Conservation (phyloP, 106 monocot genomes). For the Ottelia alismoides region DNA sequence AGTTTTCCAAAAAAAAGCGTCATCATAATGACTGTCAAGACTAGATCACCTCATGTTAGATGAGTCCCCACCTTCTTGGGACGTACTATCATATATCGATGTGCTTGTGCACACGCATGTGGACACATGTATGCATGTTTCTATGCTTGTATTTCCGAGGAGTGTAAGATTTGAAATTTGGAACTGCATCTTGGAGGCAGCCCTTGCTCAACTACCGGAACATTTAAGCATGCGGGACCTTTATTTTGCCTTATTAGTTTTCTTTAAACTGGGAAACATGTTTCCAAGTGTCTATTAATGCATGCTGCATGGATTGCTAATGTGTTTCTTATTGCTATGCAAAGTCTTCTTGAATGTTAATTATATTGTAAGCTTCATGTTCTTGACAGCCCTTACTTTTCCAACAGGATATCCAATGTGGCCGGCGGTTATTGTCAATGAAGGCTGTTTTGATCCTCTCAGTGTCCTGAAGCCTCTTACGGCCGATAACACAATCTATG, state of each 20-base stretch:
- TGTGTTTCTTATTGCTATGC: background rate
- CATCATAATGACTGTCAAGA: too few relatives aligned
- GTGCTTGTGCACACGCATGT: too few relatives aligned
- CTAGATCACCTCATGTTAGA: too few relatives aligned
- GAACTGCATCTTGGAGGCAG: too few relatives aligned
- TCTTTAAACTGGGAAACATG: background rate
- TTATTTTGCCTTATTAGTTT: background rate
- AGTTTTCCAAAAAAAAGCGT: too few relatives aligned
- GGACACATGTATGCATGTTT: too few relatives aligned
- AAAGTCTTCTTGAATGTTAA: background rate
- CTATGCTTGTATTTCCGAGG: too few relatives aligned
- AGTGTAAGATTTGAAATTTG: too few relatives aligned
- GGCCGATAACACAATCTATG: conserved; percentile 48
- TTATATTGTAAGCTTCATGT: background rate
- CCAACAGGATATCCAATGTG: conserved; percentile 92
- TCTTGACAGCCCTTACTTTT: background rate
- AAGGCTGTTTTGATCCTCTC: conserved; percentile 37
- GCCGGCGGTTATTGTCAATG: conserved; percentile 84
- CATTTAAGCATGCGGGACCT: too few relatives aligned
- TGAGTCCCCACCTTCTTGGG: too few relatives aligned
- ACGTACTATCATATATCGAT: too few relatives aligned
- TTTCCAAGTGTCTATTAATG: background rate
- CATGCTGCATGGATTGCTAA: background rate
- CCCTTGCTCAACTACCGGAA: too few relatives aligned
- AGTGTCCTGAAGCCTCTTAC: conserved; percentile 30